Evolutionary conservation across 352 stramenopile genomes (phyloP), one percentile per base, ranked within the genome.

Genomic region (Pythium coloratum): DNA sequence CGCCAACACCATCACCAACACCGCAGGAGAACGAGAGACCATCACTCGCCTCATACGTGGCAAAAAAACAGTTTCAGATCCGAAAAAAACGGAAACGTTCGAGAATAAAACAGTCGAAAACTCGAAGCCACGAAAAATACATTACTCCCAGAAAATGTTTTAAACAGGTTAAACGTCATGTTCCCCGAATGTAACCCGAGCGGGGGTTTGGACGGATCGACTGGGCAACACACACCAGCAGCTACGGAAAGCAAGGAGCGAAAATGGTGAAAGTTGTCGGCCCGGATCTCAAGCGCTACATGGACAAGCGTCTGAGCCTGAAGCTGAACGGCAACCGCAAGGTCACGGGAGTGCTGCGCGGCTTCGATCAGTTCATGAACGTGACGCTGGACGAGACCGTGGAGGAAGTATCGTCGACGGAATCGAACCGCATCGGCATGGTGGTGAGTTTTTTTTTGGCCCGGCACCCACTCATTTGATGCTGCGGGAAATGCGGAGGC

Each of bases 321-420:
- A 97, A 92, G 69, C 84, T 99, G 55, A 98, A 98, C 73, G 95
- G 92, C 47, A 98, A 98, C 77, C 86, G 95, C 66, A 97, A 97
- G 74, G 84, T 99, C 18, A 88, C 90, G 42, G 96, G 96, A 33
- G 89, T 95, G 51, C 76, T 99, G 56, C 87, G 94, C 20, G 96
- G 96, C 55, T 99, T 98, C 72, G 96, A 99, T 78, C 93, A 97
- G 74, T 99, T 98, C 77, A 95, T 99, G 76, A 99, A 99, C 84
- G 86, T 99, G 32, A 97, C 98, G 42, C 73, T 99, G 51, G 95
- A 99, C 62, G 90, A 98, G 64, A 93, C 92, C 10, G 78, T 96
- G 30, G 89, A 97, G 66, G 92, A 98, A 73, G 86, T 93, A 26
- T 93, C 87, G 33, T 78, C 83, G 63, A 95, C 82, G 10, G 89